Percentiles rank a stretch among this genome's conserved stretches.
Evolutionary conservation across 441 rosid genomes (phyloP).

Genomic region (Croton laevigatus): DNA sequence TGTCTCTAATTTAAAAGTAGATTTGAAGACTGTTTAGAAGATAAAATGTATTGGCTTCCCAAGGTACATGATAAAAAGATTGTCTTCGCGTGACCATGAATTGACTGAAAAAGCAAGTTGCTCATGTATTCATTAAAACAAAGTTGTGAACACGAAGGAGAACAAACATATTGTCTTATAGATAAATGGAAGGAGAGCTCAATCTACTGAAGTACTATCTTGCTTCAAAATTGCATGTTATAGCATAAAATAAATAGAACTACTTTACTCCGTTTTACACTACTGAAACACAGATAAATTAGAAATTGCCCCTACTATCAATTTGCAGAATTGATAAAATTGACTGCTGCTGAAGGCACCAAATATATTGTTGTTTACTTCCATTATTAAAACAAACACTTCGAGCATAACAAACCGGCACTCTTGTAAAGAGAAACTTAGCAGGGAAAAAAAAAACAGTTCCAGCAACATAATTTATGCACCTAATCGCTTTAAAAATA

Average conservation of each 20-base stretch:
- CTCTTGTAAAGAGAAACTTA: neutral
- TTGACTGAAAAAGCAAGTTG: neutral
- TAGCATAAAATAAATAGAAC: neutral
- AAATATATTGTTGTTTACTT: neutral
- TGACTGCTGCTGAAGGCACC: neutral
- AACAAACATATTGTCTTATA: neutral
- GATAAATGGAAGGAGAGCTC: neutral
- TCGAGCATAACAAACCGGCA: neutral
- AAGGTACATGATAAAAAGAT: neutral
- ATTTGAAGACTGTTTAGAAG: neutral
- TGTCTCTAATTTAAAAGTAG: too few relatives aligned
- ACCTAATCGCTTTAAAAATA: constrained; percentile 10
- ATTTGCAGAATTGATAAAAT: neutral
- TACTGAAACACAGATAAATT: too few relatives aligned
- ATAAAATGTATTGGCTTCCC: neutral
- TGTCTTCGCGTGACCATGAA: neutral
- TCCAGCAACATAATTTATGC: neutral
- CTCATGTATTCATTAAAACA: neutral
- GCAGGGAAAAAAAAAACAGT: neutral
- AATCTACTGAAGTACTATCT: neutral
- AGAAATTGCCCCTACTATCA: neutral
- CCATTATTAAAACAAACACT: neutral
- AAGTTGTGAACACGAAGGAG: neutral
- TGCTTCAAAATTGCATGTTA: neutral
- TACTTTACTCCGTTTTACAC: too few relatives aligned